Conservation (phyloP, 208 protist genomes). For the Novymonas esmeraldas region DNA sequence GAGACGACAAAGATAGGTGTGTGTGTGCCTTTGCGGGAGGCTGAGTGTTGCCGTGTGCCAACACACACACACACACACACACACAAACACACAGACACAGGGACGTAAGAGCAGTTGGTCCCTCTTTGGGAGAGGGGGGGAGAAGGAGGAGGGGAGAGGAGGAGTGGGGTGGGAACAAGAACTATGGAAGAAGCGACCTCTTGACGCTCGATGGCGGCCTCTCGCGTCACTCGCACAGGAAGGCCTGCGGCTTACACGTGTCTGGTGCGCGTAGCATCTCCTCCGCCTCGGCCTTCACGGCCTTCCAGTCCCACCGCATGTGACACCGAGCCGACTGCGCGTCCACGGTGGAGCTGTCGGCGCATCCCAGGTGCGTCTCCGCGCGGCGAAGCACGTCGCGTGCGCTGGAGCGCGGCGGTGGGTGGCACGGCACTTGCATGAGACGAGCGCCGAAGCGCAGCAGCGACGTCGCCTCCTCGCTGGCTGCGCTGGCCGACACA, state of each 20-base stretch:
- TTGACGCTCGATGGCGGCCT: too few relatives aligned
- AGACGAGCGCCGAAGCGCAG: conserved; percentile 20
- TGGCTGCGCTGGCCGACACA: conserved; percentile 7
- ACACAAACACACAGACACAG: too few relatives aligned
- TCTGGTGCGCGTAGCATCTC: conserved; percentile 40
- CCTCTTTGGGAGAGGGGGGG: too few relatives aligned
- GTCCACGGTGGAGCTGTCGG: not conserved
- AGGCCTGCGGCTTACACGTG: conserved; percentile 39
- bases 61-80: too few relatives aligned
- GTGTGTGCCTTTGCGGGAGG: too few relatives aligned
- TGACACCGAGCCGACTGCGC: not conserved
- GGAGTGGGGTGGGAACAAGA: too few relatives aligned
- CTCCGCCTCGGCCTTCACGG: conserved; percentile 42
- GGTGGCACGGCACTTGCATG: conserved; percentile 19
- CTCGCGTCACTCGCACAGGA: conserved; percentile 30
- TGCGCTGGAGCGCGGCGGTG: conserved; percentile 17
- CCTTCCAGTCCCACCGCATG: conserved; percentile 30
- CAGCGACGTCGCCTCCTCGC: conserved; percentile 21
- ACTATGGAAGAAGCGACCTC: too few relatives aligned
- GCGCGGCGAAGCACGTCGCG: conserved; percentile 14
- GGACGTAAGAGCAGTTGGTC: too few relatives aligned
- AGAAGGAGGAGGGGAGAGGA: too few relatives aligned
- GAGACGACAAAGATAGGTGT: too few relatives aligned
- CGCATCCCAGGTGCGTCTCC: conserved; percentile 4
- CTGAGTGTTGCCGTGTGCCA: too few relatives aligned